Conservation (phyloP, 305 asterid species). For the Rubia occidens region DNA sequence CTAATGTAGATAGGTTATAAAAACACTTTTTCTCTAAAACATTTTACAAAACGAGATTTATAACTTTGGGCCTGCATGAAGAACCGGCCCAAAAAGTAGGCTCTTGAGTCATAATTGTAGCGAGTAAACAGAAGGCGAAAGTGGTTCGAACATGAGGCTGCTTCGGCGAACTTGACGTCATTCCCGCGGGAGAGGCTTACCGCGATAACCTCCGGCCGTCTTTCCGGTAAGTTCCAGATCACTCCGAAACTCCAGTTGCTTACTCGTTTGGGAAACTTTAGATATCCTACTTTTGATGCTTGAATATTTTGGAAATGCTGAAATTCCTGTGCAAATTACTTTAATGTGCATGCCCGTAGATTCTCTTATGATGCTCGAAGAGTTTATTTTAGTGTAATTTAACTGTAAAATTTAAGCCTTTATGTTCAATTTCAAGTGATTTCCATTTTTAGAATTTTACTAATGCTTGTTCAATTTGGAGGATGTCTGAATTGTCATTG, state of each 20-base stretch:
- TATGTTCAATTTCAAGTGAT: background rate
- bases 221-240: slow-evolving; percentile 7
- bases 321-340: background rate
- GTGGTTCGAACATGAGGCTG: background rate
- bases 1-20: no score
- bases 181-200: slow-evolving; percentile 16
- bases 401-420: background rate
- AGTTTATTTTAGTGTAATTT: background rate
- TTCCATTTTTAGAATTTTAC: background rate
- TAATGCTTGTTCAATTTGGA: background rate
- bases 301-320: background rate
- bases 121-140: background rate
- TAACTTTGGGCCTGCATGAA: no score
- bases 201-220: slow-evolving; percentile 13
- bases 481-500: background rate
- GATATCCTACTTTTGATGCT: background rate
- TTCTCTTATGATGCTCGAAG: background rate
- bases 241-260: background rate
- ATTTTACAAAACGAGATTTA: no score
- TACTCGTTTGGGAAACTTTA: background rate
- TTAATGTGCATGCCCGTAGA: background rate
- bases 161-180: slow-evolving; percentile 6
- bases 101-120: background rate
- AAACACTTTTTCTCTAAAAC: no score
- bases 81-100: no score